These are phyloP conservation scores for Cladophialophora carrionii DNA, from an alignment of 2,329 filamentous ascomycete genomes.

Conservation along the genomic window DNA sequence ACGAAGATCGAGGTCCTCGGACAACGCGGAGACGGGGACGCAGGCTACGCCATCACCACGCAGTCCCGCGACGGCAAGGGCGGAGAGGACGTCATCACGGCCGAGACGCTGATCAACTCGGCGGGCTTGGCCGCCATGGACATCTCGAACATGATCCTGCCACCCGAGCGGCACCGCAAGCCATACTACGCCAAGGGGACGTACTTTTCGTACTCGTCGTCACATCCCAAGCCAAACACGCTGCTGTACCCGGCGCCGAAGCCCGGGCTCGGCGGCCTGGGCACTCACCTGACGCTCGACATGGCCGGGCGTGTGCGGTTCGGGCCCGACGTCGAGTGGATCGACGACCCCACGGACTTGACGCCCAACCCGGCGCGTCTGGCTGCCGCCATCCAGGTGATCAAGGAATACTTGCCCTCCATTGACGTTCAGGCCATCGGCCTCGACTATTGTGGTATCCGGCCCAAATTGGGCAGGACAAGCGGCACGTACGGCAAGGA, in stretches of 20 bases:
- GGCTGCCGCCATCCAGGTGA: constrained; percentile 70
- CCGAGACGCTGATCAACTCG: constrained; percentile 79
- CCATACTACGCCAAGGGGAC: constrained; percentile 91
- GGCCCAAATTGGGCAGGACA: constrained; percentile 76
- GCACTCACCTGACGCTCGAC: constrained; percentile 92
- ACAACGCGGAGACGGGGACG: constrained; percentile 47
- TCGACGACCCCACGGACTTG: constrained; percentile 72
- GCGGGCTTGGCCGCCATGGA: constrained; percentile 77
- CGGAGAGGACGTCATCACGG: constrained; percentile 61
- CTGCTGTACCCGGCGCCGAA: constrained; percentile 87
- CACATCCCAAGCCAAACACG: constrained; percentile 66
- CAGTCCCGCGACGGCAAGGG: constrained; percentile 42
- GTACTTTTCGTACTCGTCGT: constrained; percentile 81
- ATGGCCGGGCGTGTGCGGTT: constrained; percentile 83
- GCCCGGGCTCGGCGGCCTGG: constrained; percentile 82
- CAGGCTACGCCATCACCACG: constrained; percentile 67
- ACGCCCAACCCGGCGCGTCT: constrained; percentile 67
- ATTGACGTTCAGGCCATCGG: constrained; percentile 68
- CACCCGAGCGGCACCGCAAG: constrained; percentile 57
- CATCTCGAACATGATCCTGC: constrained; percentile 81
- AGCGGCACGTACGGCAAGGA: constrained; percentile 60
- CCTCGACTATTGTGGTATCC: constrained; percentile 87
- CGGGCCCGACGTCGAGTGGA: constrained; percentile 95
- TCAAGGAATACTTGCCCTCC: constrained; percentile 75
- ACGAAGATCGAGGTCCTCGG: constrained; percentile 59